Percentiles rank a stretch among this genome's conserved stretches.
phyloP scores from a whole-genome alignment of 2,329 filamentous ascomycete genomes.

The Apiospora marii region DNA sequence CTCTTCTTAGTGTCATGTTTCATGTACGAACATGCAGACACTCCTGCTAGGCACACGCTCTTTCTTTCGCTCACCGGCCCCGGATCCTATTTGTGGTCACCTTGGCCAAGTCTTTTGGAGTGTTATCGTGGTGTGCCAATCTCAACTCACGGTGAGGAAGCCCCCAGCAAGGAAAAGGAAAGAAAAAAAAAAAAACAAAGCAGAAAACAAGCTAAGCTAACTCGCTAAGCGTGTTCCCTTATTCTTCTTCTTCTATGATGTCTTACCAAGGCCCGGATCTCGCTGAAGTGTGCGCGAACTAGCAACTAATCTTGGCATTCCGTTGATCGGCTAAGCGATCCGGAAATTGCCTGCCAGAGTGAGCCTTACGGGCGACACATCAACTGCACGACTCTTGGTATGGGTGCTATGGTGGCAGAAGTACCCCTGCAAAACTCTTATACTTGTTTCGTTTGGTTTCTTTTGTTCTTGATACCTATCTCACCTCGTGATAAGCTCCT shows the following conservation, averaged over 20 bases:
- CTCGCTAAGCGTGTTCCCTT: background rate
- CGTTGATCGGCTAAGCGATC: background rate
- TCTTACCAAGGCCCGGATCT: background rate
- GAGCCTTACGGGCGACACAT: conserved; percentile 6
- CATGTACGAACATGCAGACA: background rate
- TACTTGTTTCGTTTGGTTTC: background rate
- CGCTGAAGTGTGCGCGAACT: background rate
- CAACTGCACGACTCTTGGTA: background rate
- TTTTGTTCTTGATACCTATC: background rate
- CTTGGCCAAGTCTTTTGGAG: too few species aligned
- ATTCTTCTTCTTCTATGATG: background rate
- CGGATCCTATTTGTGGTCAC: background rate
- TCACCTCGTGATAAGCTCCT: background rate
- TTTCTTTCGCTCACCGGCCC: background rate
- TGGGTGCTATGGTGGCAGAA: background rate
- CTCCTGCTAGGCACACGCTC: background rate
- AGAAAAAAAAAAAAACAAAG: background rate
- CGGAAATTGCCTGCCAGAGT: background rate
- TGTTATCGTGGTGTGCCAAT: background rate
- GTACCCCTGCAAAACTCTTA: conserved; percentile 7
- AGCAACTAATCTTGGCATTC: background rate
- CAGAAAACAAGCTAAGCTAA: background rate
- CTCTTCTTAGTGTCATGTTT: background rate
- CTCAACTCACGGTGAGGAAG: background rate
- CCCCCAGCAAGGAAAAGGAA: background rate